A percentile compares a stretch with the other conserved stretches of the same genome.
Evolutionary conservation across 306 rosid genomes (phyloP).

Genomic region (Geum urbanum): DNA sequence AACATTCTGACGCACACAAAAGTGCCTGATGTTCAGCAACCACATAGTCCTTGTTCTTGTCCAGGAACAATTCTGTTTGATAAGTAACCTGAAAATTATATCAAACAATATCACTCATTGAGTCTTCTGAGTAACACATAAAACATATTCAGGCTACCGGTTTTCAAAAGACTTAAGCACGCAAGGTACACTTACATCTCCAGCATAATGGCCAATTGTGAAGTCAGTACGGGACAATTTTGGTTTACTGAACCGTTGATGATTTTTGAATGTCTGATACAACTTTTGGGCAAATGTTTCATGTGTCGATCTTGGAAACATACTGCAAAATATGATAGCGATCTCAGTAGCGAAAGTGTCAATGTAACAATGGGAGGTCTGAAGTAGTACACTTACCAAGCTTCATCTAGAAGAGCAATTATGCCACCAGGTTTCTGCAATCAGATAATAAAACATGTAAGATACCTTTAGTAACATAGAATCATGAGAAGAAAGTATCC

Average conservation of each 20-base stretch:
- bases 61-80: slow-evolving; percentile 95
- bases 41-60: slow-evolving; percentile 99
- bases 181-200: slow-evolving; percentile 72
- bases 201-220: slow-evolving; percentile 98
- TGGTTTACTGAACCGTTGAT: slow-evolving; percentile 86
- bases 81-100: slow-evolving; percentile 75
- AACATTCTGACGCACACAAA: slow-evolving; percentile 71
- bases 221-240: slow-evolving; percentile 88
- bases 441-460: slow-evolving; percentile 22
- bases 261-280: slow-evolving; percentile 92
- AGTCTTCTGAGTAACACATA: slow-evolving; percentile 20
- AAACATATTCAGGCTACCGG: slow-evolving; percentile 12
- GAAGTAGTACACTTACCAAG: slow-evolving; percentile 62
- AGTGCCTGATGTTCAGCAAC: slow-evolving; percentile 98
- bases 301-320: slow-evolving; percentile 99
- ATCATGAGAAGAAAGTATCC: not conserved
- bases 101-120: slow-evolving; percentile 17
- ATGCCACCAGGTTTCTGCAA: slow-evolving; percentile 99
- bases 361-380: slow-evolving; percentile 9
- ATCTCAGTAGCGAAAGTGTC: slow-evolving; percentile 16
- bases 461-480: slow-evolving; percentile 4
- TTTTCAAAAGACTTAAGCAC: not conserved
- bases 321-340: slow-evolving; percentile 52
- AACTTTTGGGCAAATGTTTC: slow-evolving; percentile 97
- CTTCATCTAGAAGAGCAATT: slow-evolving; percentile 96